A percentile compares a stretch with the other conserved stretches of the same genome.
These are phyloP conservation scores for Annulohypoxylon maeteangense DNA, from an alignment of 495 filamentous ascomycete genomes.

Conservation along the genomic window DNA sequence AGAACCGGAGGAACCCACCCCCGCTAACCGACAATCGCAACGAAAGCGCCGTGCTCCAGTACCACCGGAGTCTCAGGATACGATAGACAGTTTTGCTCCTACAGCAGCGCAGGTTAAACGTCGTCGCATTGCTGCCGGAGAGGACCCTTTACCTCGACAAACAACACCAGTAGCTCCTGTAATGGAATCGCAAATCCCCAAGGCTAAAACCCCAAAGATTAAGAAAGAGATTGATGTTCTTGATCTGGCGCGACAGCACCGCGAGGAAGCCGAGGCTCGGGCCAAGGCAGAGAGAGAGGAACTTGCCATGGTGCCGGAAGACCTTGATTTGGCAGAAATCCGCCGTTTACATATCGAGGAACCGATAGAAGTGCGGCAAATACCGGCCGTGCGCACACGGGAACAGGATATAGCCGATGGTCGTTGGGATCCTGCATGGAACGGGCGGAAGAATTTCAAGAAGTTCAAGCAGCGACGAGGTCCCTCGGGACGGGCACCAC, in stretches of 20 bases:
- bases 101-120: slow-evolving; percentile 78
- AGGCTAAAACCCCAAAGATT: slow-evolving; percentile 46
- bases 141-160: slow-evolving; percentile 48
- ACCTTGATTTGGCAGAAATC: slow-evolving; percentile 74
- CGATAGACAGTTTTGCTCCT: slow-evolving; percentile 74
- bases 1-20: slow-evolving; percentile 27
- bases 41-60: slow-evolving; percentile 60
- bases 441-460: slow-evolving; percentile 97
- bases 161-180: slow-evolving; percentile 33
- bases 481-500: slow-evolving; percentile 55
- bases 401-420: slow-evolving; percentile 61
- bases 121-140: slow-evolving; percentile 64
- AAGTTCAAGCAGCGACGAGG: slow-evolving; percentile 77
- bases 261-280: slow-evolving; percentile 74
- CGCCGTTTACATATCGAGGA: slow-evolving; percentile 82
- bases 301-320: slow-evolving; percentile 61
- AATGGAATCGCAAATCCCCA: slow-evolving; percentile 15
- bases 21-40: slow-evolving; percentile 47
- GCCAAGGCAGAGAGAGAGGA: slow-evolving; percentile 68
- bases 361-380: slow-evolving; percentile 71
- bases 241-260: slow-evolving; percentile 71
- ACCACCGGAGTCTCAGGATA: slow-evolving; percentile 54
- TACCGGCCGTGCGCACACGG: slow-evolving; percentile 43
- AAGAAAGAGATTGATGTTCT: slow-evolving; percentile 73
- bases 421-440: slow-evolving; percentile 92